A percentile compares a stretch with the other conserved stretches of the same genome.
phyloP scores from a whole-genome alignment of 139 green algal genomes.

The Chlorella vulgaris region DNA sequence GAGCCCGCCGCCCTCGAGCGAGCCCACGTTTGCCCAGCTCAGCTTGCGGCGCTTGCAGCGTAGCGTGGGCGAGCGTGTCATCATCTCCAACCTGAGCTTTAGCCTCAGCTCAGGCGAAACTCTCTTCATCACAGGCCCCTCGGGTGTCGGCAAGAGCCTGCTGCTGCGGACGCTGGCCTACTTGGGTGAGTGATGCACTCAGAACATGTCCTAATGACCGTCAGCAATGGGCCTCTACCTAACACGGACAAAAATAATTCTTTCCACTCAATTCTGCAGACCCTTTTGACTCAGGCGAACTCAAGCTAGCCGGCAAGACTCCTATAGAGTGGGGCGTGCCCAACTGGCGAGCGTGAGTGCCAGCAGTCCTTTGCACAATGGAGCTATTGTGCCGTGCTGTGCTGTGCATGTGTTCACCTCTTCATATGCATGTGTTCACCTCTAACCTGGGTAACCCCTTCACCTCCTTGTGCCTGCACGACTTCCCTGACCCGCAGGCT shows the following conservation, averaged over 20 bases:
- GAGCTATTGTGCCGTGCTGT: too few relatives aligned
- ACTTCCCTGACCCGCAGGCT: too few relatives aligned
- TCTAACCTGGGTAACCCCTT: too few relatives aligned
- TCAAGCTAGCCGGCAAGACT: constrained; percentile 49
- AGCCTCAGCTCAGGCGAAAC: constrained; percentile 51
- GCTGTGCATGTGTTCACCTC: too few relatives aligned
- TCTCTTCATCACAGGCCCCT: constrained; percentile 73
- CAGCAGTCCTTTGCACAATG: too few relatives aligned
- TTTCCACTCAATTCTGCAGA: constrained; percentile 33
- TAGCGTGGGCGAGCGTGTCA: neutral
- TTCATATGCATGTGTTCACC: too few relatives aligned
- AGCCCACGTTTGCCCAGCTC: constrained; percentile 24
- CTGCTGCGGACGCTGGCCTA: constrained; percentile 72
- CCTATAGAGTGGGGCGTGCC: constrained; percentile 54
- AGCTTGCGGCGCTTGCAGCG: neutral
- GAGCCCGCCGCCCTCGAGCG: too few relatives aligned
- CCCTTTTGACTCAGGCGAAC: constrained; percentile 53
- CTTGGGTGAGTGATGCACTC: constrained; percentile 43
- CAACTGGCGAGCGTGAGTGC: constrained; percentile 48
- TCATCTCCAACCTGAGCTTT: constrained; percentile 54
- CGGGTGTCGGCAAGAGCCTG: constrained; percentile 82
- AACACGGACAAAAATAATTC: too few relatives aligned
- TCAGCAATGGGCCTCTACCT: too few relatives aligned
- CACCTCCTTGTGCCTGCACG: too few relatives aligned
- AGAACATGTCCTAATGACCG: neutral